Conservation (phyloP, 129 eudicot species). For the Ambrosia artemisiifolia region DNA sequence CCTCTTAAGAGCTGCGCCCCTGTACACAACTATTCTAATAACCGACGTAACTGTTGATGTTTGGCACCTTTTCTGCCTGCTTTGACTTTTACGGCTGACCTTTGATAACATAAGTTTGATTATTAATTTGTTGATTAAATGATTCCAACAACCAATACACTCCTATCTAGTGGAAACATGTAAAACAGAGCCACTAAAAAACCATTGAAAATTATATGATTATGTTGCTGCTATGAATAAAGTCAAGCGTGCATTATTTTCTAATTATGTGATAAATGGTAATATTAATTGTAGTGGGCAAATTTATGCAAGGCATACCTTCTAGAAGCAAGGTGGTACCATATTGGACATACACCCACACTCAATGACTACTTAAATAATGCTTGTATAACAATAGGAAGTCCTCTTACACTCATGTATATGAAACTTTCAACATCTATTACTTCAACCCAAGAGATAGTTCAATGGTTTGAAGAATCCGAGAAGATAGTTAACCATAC, state of each 20-base stretch:
- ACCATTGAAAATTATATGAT: background rate
- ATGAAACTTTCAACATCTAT: background rate
- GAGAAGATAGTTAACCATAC: conserved; percentile 12
- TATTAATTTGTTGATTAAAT: too few relatives aligned
- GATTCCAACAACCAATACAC: too few relatives aligned
- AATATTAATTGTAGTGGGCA: conserved; percentile 24
- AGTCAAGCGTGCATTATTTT: background rate
- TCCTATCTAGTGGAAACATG: too few relatives aligned
- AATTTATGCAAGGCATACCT: conserved; percentile 34
- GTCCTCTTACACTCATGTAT: conserved; percentile 19
- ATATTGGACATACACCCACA: conserved; percentile 26
- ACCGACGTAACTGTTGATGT: too few relatives aligned
- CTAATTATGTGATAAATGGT: background rate
- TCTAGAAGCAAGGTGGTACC: conserved; percentile 35
- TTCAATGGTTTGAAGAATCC: background rate
- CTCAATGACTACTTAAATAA: conserved; percentile 32
- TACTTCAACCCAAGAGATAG: conserved; percentile 7
- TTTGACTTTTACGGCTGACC: too few relatives aligned
- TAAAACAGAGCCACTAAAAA: background rate
- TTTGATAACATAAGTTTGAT: too few relatives aligned
- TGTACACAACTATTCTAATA: too few relatives aligned
- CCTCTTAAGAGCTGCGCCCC: too few relatives aligned
- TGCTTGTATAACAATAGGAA: conserved; percentile 25
- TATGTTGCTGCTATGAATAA: background rate
- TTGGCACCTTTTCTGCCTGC: too few relatives aligned